Conservation (phyloP, 2,329 filamentous ascomycete species). For the Calonectria hongkongensis region DNA sequence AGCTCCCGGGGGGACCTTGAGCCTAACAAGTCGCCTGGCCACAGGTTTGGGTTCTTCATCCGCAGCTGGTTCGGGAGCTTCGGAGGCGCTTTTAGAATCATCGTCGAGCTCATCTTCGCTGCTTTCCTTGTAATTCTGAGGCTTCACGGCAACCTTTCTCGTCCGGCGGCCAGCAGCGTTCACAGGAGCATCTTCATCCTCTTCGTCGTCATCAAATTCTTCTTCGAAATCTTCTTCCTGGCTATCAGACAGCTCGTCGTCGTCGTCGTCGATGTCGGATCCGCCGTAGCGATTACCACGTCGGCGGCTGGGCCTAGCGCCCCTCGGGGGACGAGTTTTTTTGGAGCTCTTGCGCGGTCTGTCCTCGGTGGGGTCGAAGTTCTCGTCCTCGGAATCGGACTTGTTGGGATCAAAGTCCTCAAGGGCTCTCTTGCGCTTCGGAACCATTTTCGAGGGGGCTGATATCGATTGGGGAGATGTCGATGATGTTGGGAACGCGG, state of each 20-base stretch:
- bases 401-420: constrained; percentile 80
- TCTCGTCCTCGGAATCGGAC: constrained; percentile 80
- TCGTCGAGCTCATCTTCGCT: constrained; percentile 63
- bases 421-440: constrained; percentile 75
- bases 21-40: constrained; percentile 65
- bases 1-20: constrained; percentile 62
- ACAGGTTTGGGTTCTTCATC: constrained; percentile 52
- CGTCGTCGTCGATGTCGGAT: constrained; percentile 76
- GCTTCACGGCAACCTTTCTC: constrained; percentile 68
- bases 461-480: constrained; percentile 10
- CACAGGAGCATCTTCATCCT: constrained; percentile 64
- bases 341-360: constrained; percentile 65
- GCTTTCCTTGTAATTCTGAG: constrained; percentile 69
- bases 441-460: constrained; percentile 54
- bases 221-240: constrained; percentile 70
- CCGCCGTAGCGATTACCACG: constrained; percentile 70
- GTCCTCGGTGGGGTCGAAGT: constrained; percentile 75
- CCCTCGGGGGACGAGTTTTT: constrained; percentile 63
- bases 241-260: constrained; percentile 74
- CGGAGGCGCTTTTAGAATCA: constrained; percentile 54
- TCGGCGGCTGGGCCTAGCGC: constrained; percentile 58
- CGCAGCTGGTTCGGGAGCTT: constrained; percentile 54
- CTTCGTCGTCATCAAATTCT: constrained; percentile 66
- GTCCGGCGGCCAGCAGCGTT: constrained; percentile 69
- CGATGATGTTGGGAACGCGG: constrained; percentile 24